Conservation (phyloP, 2,329 filamentous ascomycete species). For the Ophiostoma quercus region DNA sequence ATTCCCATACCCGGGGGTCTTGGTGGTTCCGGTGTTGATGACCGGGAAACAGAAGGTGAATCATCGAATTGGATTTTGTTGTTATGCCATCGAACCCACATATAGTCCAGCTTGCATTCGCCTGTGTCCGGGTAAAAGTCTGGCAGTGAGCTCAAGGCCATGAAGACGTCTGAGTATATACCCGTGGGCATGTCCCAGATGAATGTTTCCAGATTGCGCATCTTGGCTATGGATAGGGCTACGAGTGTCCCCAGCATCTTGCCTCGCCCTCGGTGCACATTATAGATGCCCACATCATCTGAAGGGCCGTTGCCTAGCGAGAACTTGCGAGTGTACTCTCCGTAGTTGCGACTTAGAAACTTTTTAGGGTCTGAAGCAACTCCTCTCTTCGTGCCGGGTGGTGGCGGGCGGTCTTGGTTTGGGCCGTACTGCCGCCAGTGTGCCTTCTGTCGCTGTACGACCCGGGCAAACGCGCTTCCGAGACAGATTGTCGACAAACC, state of each 20-base stretch:
- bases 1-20: neutral
- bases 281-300: constrained; percentile 75
- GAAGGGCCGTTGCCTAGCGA: constrained; percentile 75
- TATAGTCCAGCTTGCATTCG: constrained; percentile 61
- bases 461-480: constrained; percentile 47
- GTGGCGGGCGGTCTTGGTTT: neutral
- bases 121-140: constrained; percentile 54
- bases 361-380: constrained; percentile 24
- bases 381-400: constrained; percentile 23
- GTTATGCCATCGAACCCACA: constrained; percentile 82
- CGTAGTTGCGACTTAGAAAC: constrained; percentile 59
- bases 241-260: constrained; percentile 86
- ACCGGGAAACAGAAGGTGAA: neutral
- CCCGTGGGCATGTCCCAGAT: constrained; percentile 88
- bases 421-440: constrained; percentile 10
- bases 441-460: constrained; percentile 35
- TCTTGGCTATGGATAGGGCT: constrained; percentile 70
- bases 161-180: constrained; percentile 73
- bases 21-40: constrained; percentile 25
- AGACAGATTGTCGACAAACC: constrained; percentile 75
- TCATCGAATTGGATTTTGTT: constrained; percentile 45
- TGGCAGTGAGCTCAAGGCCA: constrained; percentile 66
- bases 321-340: constrained; percentile 74
- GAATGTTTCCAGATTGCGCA: constrained; percentile 76
- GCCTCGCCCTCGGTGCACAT: constrained; percentile 74